These are phyloP conservation scores for Mortierella sp. DNA, from an alignment of 371 early-diverging fungal genomes.

Conservation along the genomic window DNA sequence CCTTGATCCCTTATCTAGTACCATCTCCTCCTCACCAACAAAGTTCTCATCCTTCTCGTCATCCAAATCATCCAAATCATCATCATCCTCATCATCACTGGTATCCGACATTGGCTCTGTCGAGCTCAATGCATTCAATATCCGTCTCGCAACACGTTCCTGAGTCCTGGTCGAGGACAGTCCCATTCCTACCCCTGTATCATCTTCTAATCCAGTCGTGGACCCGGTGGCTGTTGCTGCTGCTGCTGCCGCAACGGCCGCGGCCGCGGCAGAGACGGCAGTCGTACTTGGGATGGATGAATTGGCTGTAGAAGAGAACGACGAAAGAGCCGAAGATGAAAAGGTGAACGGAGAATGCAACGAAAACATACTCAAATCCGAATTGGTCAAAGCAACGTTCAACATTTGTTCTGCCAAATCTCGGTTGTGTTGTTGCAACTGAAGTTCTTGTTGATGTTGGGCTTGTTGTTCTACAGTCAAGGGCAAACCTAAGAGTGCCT, in stretches of 20 bases:
- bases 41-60: background rate
- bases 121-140: background rate
- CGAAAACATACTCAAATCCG: slow-evolving; percentile 15
- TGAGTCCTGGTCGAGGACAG: no score
- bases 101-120: background rate
- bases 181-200: no score
- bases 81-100: background rate
- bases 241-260: background rate
- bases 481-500: no score
- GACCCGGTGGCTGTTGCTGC: background rate
- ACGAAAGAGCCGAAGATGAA: background rate
- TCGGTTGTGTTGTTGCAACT: slow-evolving; percentile 37
- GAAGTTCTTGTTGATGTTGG: slow-evolving; percentile 30
- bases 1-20: no score
- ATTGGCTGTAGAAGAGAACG: background rate
- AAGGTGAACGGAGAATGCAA: background rate
- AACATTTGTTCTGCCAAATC: slow-evolving; percentile 47
- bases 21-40: background rate
- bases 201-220: no score
- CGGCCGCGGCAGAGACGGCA: background rate
- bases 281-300: background rate
- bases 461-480: slow-evolving; percentile 14
- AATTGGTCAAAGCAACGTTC: slow-evolving; percentile 26
- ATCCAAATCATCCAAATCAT: background rate
- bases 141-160: no score